Evolutionary conservation across 2,329 filamentous ascomycete genomes (phyloP), one percentile per base, ranked within the genome.

Genomic region (Zalaria obscura): DNA sequence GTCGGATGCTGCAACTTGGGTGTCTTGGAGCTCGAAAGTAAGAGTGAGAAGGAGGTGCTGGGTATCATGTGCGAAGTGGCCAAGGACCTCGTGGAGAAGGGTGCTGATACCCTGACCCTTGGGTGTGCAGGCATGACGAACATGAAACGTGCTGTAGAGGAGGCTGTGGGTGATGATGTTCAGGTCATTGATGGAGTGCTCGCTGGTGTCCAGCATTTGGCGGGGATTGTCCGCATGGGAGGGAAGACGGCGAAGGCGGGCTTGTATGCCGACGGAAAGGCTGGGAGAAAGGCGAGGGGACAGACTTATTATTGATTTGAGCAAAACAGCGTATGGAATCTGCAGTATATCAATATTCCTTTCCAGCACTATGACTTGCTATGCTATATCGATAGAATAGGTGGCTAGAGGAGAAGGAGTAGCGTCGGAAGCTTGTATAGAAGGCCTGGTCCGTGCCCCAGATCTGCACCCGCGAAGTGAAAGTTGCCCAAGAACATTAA

Each of bases 101-200:
- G 62, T 18, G 67, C 60, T 3, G 65, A 69, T 45, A 60, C 62
- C 3, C 43, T 68, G 18, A 53, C 62, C 4, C 48, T 72, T 26
- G 68, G 67, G 0, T 71, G 67, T 48, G 67, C 67, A 10, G 67
- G 68, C 0, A 70, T 72, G 68, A 61, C 61, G 6, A 65, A 62
- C 34, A 54, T 71, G 57, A 65, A 64, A 40, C 40, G 52, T 25
- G 63, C 62, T 3, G 66, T 70, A 35, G 65, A 70, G 46, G 55
- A 65, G 27, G 66, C 62, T 0, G 69, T 73, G 0, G 60, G 59
- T 0, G 55, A 61, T 27, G 58, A 61, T 36, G 62, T 67, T 28
- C 67, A 68, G 51, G 66, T 73, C 5, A 58, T 73, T 26, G 70
- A 73, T 55, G 68, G 69, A 0, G 70, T 73, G 1, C 61, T 64